Conservation (phyloP, 2,329 filamentous ascomycete species). For the Paramyrothecium roridum region DNA sequence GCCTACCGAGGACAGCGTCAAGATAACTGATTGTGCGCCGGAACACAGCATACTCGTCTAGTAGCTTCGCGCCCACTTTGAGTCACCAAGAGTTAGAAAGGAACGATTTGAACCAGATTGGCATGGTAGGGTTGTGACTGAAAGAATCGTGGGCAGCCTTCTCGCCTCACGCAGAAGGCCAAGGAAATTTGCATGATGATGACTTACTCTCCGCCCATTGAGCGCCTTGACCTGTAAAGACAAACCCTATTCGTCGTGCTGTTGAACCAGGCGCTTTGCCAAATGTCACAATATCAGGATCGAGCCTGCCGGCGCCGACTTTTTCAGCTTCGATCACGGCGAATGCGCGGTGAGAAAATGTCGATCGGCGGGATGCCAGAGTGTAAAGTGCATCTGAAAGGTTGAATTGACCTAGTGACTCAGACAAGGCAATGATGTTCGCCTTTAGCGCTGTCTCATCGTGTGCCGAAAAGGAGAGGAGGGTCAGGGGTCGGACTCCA, state of each 20-base stretch:
- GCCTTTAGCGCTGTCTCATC: neutral
- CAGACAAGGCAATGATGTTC: neutral
- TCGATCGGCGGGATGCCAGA: neutral
- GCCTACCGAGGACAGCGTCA: neutral
- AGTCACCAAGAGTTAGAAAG: no score
- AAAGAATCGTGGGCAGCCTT: no score
- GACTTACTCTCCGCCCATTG: no score
- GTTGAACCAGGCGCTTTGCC: no score
- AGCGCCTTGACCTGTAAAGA: neutral
- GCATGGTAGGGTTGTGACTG: no score
- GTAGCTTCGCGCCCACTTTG: neutral
- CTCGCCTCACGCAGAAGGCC: no score
- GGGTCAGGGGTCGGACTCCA: neutral
- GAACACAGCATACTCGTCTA: neutral
- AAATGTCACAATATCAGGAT: no score
- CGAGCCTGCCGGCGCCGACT: no score
- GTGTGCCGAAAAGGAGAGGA: neutral
- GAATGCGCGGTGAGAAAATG: neutral
- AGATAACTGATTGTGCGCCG: neutral
- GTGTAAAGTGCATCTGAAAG: neutral
- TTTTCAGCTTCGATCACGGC: no score
- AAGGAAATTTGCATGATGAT: no score
- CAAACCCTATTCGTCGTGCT: neutral
- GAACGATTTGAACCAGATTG: no score
- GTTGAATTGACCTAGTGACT: neutral